phyloP scores from a whole-genome alignment of 345 rosid species.

The Boechera retrofracta region DNA sequence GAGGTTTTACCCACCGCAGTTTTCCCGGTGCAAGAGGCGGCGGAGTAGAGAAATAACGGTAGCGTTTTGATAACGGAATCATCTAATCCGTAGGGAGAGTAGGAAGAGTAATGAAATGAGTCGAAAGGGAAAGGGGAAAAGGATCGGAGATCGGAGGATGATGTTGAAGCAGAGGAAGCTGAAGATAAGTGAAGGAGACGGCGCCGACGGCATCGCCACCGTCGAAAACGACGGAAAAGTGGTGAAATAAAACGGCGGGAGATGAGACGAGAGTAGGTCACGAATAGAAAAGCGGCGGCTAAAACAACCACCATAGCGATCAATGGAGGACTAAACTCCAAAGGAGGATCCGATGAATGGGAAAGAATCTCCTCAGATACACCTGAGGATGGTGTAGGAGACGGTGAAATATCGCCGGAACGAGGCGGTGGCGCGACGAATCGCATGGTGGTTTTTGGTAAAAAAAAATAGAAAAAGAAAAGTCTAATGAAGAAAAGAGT shows the following conservation, averaged over 20 bases:
- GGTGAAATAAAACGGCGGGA: conserved; percentile 66
- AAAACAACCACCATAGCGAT: conserved; percentile 91
- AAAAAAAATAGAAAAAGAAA: not conserved
- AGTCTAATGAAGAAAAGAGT: not conserved
- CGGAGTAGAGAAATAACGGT: conserved; percentile 69
- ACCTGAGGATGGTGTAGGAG: conserved; percentile 38
- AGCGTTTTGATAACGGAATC: conserved; percentile 84
- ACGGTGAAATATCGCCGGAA: conserved; percentile 34
- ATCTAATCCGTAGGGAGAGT: conserved; percentile 83
- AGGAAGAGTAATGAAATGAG: conserved; percentile 52
- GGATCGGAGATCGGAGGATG: conserved; percentile 51
- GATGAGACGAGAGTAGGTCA: conserved; percentile 81
- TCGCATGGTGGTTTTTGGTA: conserved; percentile 39
- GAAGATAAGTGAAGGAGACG: conserved; percentile 50
- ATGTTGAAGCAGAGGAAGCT: conserved; percentile 57
- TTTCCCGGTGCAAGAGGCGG: conserved; percentile 22
- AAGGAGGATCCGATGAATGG: conserved; percentile 51
- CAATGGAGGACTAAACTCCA: conserved; percentile 87
- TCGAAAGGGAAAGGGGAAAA: conserved; percentile 65
- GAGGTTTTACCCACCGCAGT: conserved; percentile 36
- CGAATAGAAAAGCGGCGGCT: conserved; percentile 74
- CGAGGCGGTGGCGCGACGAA: conserved; percentile 36
- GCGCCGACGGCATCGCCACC: conserved; percentile 58
- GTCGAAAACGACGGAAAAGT: conserved; percentile 52
- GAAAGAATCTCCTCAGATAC: conserved; percentile 23